Conservation (phyloP, 2,329 filamentous ascomycete genomes). For the Penicillium corylophilum region DNA sequence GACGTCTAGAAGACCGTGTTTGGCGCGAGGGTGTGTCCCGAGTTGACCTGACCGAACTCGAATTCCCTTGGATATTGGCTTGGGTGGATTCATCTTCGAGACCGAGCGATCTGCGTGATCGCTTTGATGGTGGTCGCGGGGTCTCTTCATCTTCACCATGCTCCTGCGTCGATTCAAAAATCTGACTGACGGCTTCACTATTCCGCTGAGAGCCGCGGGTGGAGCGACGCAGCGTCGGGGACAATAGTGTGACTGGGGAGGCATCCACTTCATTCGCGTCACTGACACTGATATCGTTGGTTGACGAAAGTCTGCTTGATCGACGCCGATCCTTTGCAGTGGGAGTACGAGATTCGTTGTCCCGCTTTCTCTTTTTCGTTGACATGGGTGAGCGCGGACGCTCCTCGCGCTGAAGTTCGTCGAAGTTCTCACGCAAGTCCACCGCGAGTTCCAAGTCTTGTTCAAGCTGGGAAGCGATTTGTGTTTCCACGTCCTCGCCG, state of each 20-base stretch:
- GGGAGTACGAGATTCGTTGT: slow-evolving; percentile 16
- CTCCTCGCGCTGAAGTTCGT: neutral
- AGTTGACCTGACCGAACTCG: slow-evolving; percentile 14
- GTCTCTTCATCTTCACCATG: slow-evolving; percentile 5
- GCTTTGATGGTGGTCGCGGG: slow-evolving; percentile 27
- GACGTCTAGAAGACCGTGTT: slow-evolving; percentile 17
- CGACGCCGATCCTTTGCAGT: slow-evolving; percentile 29
- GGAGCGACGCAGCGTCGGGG: slow-evolving; percentile 23
- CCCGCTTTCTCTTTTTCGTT: slow-evolving; percentile 38
- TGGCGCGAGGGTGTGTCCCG: slow-evolving; percentile 21
- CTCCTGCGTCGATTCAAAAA: neutral
- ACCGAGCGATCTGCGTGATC: slow-evolving; percentile 29
- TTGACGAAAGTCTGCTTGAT: slow-evolving; percentile 27
- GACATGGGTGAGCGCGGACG: slow-evolving; percentile 8
- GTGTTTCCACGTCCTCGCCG: slow-evolving; percentile 44
- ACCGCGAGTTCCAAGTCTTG: slow-evolving; percentile 44
- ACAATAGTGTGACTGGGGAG: slow-evolving; percentile 10
- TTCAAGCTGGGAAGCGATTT: slow-evolving; percentile 47
- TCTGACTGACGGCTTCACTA: neutral
- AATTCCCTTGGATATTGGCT: slow-evolving; percentile 9
- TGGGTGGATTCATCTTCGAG: slow-evolving; percentile 24
- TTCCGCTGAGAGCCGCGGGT: slow-evolving; percentile 26
- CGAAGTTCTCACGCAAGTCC: slow-evolving; percentile 24
- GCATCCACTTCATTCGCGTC: slow-evolving; percentile 11
- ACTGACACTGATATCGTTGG: slow-evolving; percentile 9